phyloP scores from a whole-genome alignment of 306 rosid genomes.

The Albizia julibrissin region DNA sequence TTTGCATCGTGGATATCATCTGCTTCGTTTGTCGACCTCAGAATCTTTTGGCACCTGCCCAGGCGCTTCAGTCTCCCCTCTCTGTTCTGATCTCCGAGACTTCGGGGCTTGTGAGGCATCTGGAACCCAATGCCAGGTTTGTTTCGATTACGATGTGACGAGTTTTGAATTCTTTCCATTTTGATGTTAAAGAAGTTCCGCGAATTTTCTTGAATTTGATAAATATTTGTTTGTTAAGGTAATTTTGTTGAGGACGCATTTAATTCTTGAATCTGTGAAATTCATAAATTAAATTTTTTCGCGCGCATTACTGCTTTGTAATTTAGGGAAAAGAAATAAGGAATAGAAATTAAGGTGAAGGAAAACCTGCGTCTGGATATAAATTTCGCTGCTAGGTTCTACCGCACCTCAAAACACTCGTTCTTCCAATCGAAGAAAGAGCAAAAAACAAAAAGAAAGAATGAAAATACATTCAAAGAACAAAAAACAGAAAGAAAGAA shows the following conservation, averaged over 20 bases:
- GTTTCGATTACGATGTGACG: neutral
- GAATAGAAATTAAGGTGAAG: neutral
- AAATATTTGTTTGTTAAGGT: neutral
- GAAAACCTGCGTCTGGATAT: neutral
- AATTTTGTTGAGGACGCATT: neutral
- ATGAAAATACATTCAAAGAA: neutral
- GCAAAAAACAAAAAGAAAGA: no score
- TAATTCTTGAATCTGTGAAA: neutral
- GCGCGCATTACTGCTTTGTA: neutral
- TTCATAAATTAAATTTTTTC: neutral
- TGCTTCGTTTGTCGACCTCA: slow-evolving; percentile 55
- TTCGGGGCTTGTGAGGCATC: slow-evolving; percentile 52
- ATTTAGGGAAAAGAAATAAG: neutral
- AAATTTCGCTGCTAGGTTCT: neutral
- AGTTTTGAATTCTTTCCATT: neutral
- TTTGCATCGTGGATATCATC: slow-evolving; percentile 68
- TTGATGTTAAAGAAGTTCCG: neutral
- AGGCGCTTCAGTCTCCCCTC: slow-evolving; percentile 60
- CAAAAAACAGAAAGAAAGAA: neutral
- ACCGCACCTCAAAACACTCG: no score
- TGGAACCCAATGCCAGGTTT: slow-evolving; percentile 72
- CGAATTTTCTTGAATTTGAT: neutral
- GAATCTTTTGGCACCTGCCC: slow-evolving; percentile 49
- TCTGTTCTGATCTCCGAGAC: slow-evolving; percentile 38
- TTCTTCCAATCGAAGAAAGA: neutral